These are phyloP conservation scores for Gossypium davidsonii DNA, from an alignment of 441 rosid species.

Conservation along the genomic window DNA sequence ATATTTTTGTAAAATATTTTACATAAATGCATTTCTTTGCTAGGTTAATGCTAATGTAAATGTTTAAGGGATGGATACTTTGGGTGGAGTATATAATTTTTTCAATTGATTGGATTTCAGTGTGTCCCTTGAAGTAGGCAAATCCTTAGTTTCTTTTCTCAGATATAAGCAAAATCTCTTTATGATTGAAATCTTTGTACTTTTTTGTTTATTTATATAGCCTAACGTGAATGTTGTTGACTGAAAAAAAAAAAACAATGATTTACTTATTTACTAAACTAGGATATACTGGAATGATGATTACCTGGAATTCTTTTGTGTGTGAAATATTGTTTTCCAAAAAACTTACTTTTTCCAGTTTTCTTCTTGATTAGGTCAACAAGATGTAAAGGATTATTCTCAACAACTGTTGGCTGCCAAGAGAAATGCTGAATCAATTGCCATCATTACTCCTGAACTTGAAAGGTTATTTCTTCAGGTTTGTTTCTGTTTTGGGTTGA, in stretches of 20 bases:
- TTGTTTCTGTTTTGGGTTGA: slow-evolving; percentile 11
- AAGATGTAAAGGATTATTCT: slow-evolving; percentile 52
- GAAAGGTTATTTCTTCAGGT: slow-evolving; percentile 74
- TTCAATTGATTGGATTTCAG: neutral
- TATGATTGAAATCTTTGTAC: neutral
- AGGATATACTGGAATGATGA: neutral
- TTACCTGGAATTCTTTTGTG: neutral
- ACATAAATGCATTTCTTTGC: neutral
- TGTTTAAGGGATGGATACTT: neutral
- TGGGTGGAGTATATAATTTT: neutral
- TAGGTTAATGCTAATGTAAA: neutral
- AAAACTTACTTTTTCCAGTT: slow-evolving; percentile 3
- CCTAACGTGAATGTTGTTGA: neutral
- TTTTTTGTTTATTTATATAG: neutral
- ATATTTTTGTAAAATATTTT: neutral
- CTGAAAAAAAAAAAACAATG: slow-evolving; percentile 1
- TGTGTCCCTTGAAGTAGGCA: neutral
- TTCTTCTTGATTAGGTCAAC: slow-evolving; percentile 40
- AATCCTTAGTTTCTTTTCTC: neutral
- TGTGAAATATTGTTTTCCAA: neutral
- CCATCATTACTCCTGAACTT: slow-evolving; percentile 73
- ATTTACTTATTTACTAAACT: neutral
- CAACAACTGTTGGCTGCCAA: slow-evolving; percentile 62
- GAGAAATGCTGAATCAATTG: slow-evolving; percentile 73
- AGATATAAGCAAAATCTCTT: neutral